Evolutionary conservation across 2,329 filamentous ascomycete species (phyloP), one percentile per base, ranked within the genome.

Genomic region (Gnomoniopsis smithogilvyi): DNA sequence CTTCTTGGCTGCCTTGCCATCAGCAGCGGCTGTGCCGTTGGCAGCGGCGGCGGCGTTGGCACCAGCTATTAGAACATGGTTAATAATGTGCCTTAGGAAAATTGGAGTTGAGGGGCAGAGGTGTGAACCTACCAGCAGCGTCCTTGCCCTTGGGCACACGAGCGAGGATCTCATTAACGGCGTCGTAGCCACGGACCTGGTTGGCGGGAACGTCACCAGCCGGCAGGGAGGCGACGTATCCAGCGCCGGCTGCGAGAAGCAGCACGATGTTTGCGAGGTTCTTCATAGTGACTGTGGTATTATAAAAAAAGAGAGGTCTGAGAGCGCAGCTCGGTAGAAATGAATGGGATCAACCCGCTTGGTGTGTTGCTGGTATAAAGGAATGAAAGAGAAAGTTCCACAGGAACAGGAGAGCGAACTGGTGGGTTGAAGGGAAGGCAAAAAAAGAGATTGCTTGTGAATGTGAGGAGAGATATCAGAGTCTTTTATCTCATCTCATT

Each of bases 201-300:
- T 56, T n/a, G 6, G 54, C 43, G 11, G 24, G 24, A 53, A 6
- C 43, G 14, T 59, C 56, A 21, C 45, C 47, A 8, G 63, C 64
- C 14, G 69, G 69, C 38, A 70, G 36, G 50, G 69, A 67, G 46
- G 70, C 71, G 24, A 73, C 70, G 45, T 68, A 56, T 48, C 68
- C 68, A 54, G 71, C 72, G 51, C 68, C 70, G 51, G 74, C 59
- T 61, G 73, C 73, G 64, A 76, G 60, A 64, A 69, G 66, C 63
- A 74, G 64, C 52, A 76, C 60, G 63, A 74, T 68, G 61, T 71
- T 66, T 63, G 68, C 69, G 63, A 74, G 67, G 66, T 71, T 73
- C 70, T 75, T 76, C 74, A 76, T 76, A 59, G 64, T 74, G 71
- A 64, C 62, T 56, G 61, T 59, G 21, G 50, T 48, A 45, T 26